Base-by-base conservation (phyloP, 2,329 filamentous ascomycete genomes). In the Alternaria triticina region DNA sequence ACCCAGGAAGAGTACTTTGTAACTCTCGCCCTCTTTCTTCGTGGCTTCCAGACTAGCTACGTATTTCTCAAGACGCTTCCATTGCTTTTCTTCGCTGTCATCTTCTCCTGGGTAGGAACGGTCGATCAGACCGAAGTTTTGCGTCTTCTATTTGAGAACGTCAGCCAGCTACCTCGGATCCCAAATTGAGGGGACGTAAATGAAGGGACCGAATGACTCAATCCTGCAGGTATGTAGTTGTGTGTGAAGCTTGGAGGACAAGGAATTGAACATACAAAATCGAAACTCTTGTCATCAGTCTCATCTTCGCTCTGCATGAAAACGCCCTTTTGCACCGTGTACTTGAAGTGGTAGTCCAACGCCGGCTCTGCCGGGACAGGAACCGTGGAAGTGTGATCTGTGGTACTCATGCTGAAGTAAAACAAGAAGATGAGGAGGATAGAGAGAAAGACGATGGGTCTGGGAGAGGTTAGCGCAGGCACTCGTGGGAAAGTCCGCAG, bases 1-100 rank as follows among this genome's bases (percentile, higher is more conserved):
- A 20, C 87, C 90, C 72, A 91, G 83, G 76, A 89, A 89, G 22
- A 93, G 75, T 8, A 93, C 83, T 77, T 92, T 92, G 81, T 89
- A 90, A 13, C 82, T 79, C 6, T 84, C 83, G 27, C 81, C 82
- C 3, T 78, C 73, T n/a, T 69, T 72, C 17, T 69, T 70, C 1
- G 75, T 75, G 2, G 82, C 75, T 74, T 89, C 88, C 22, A 91
- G 74, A 25, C 82, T 76, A 15, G 82, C 69, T 7, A 91, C 83
- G 66, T 88, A 87, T 50, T 82, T 74, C 57, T 83, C 82, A 68
- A 92, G 90, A n/a, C 86, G 83, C 73, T 86, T 79, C 90, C 90
- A 92, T 69, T 83, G 83, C 66, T 75, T 69, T 9, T 78, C 73
- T 13, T 77, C 72, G 3, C 79, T 67, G 61, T 80, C 78, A 0